Base-by-base conservation (phyloP, 768 basidiomycete species). In the Symmetrospora coprosmae region DNA sequence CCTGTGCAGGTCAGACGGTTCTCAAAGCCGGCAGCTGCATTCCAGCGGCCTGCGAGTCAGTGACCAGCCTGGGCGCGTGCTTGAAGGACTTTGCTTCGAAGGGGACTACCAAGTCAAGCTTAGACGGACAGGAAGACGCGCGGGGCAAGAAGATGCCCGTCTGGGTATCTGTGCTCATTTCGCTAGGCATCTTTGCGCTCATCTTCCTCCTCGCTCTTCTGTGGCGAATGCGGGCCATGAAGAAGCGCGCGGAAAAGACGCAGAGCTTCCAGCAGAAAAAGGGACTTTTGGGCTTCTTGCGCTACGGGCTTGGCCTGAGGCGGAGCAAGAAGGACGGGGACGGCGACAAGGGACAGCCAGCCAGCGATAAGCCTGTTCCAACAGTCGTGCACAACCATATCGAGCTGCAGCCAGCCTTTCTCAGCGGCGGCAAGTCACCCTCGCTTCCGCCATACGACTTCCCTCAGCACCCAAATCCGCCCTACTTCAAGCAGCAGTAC, bases 1-100 rank as follows among this genome's bases (percentile, higher is more conserved):
- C 79, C 47, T 90, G 87, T 68, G 27, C 55, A 11, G 67, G 81
- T 1, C 35, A 37, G 0, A 49, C 45, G 11, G 39, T 30, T 19
- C 55, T 68, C 11, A 45, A 21, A 16, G n/a, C 31, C 2, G 67
- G 67, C 2, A 38, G 37, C 11, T 68, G 67, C 35, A 55, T 53
- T n/a, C 33, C 37, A 1, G 50, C 59, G 4, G 39, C 38, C 21
- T 63, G 64, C 45, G 31, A 41, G 2, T 38, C 51, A 39, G 41
- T 65, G 14, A 41, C 23, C 14, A 58, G 50, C 1, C 66, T 65
- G 17, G 65, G 67, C 13, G 64, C 65, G 3, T 68, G 67, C 40
- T 52, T 68, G 19, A 35, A 50, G 11, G 62, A 63, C n/a, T 56
- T 68, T n/a, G 67, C 65, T 7, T 59, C 50, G 2, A 38, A 31